Evolutionary conservation across 257 asterid genomes (phyloP), one percentile per base, ranked within the genome.

Genomic region (Thymus mandschuricus): DNA sequence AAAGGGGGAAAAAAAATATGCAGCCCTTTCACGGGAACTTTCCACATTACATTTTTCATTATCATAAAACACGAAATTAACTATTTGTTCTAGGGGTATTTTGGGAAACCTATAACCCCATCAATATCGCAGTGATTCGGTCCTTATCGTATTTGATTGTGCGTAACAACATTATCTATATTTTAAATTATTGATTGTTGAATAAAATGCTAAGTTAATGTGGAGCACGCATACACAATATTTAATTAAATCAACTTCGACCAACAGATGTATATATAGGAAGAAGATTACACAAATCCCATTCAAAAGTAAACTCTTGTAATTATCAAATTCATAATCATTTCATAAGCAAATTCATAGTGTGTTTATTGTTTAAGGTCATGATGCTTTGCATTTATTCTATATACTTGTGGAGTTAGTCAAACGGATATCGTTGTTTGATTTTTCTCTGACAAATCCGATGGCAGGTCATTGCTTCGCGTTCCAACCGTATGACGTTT

Each of bases 221-320:
- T 55, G 66, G 64, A 54, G 72, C 77, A 64, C 66, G 40, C 66
- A 7, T 3, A 64, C 45, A 34, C 41, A 10, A 56, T 55, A 9
- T 28, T 9, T n/a, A 43, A 1, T 46, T 52, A 7, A 21, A 27
- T 52, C 12, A 52, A 27, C 10, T 54, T 27, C 60, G 3, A 7
- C 41, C 41, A 38, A 7, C 41, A 38, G 41, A 1, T 4, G 5
- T 38, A 38, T 21, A 21, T 21, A 21, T 21, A 21, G 21, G 21
- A 21, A 7, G 41, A 38, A 38, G 8, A 38, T 5, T 38, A 38
- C 41, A 5, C 4, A 38, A 38, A 38, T 4, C 15, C n/a, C 4
- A 50, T 27, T 10, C 2, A 41, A 63, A 41, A 63, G 12, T 8
- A 10, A 43, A 63, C 9, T 63, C 35, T 15, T 27, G 9, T 10